These are phyloP conservation scores for Caloboletus firmus DNA, from an alignment of 1,284 basidiomycete species.

Conservation along the genomic window DNA sequence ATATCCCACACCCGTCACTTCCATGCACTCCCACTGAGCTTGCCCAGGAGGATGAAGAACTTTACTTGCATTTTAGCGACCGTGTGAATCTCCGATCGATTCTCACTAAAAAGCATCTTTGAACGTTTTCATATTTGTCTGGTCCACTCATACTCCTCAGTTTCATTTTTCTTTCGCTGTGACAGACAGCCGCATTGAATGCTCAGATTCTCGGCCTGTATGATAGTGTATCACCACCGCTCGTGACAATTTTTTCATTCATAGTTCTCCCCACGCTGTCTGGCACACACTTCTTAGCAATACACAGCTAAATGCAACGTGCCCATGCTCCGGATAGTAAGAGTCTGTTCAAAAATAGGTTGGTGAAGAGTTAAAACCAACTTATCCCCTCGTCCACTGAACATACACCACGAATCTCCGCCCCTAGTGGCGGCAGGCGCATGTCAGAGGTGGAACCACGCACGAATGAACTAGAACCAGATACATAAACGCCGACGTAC, in stretches of 20 bases:
- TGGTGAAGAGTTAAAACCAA: background rate
- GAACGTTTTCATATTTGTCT: background rate
- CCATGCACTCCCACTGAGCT: background rate
- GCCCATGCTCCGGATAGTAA: background rate
- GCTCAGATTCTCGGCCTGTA: background rate
- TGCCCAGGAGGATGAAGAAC: constrained; percentile 14
- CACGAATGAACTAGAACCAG: background rate
- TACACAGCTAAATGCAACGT: background rate
- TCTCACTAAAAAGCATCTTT: background rate
- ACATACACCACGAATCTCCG: background rate
- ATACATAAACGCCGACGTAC: background rate
- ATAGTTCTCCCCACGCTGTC: background rate
- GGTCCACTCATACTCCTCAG: background rate
- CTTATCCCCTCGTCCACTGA: background rate
- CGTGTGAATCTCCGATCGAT: constrained; percentile 15
- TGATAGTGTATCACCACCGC: background rate
- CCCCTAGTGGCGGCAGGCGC: background rate
- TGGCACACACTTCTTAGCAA: background rate
- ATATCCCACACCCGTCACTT: constrained; percentile 21
- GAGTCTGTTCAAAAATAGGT: background rate
- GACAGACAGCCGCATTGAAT: background rate
- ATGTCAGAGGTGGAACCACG: background rate
- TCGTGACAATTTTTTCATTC: background rate
- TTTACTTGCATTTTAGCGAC: constrained; percentile 7
- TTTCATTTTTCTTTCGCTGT: background rate